A percentile compares a stretch with the other conserved stretches of the same genome.
These are phyloP conservation scores for Sisymbrium altissimum DNA, from an alignment of 345 rosid genomes.

Conservation along the genomic window DNA sequence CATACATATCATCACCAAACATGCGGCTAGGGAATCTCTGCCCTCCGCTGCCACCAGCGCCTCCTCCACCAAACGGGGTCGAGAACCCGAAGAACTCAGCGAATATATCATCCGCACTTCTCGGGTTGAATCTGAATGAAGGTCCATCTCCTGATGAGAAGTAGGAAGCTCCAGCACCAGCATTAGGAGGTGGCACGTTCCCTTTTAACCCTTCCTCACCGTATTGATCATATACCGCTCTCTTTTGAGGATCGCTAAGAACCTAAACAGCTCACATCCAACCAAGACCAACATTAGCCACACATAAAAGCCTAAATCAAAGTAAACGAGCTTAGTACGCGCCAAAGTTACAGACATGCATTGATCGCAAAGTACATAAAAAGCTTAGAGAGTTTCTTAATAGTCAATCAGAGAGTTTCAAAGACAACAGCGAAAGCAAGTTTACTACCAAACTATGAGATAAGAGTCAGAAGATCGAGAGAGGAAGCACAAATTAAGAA, in stretches of 20 bases:
- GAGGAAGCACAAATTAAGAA: not conserved
- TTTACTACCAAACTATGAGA: not conserved
- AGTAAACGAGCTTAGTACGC: not conserved
- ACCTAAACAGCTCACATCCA: conserved; percentile 44
- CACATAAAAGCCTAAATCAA: not conserved
- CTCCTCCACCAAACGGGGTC: conserved; percentile 48
- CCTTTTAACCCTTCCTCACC: conserved; percentile 83
- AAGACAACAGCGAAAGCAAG: not conserved
- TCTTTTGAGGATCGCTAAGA: conserved; percentile 76
- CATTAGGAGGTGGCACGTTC: conserved; percentile 66
- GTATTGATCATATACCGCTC: conserved; percentile 66
- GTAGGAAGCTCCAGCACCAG: conserved; percentile 57
- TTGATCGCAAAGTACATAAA: not conserved
- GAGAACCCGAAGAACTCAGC: conserved; percentile 69
- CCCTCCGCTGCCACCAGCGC: conserved; percentile 40
- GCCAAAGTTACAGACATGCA: not conserved
- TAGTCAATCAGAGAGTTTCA: not conserved
- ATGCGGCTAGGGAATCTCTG: conserved; percentile 50
- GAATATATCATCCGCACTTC: conserved; percentile 65
- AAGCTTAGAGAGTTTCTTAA: not conserved
- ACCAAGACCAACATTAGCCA: not conserved
- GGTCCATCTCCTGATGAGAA: conserved; percentile 73
- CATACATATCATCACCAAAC: conserved; percentile 61
- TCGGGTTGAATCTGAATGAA: conserved; percentile 60
- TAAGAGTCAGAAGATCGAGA: not conserved